Base-by-base conservation (phyloP, 371 early-diverging fungal genomes). In the Rhizopus sp. region DNA sequence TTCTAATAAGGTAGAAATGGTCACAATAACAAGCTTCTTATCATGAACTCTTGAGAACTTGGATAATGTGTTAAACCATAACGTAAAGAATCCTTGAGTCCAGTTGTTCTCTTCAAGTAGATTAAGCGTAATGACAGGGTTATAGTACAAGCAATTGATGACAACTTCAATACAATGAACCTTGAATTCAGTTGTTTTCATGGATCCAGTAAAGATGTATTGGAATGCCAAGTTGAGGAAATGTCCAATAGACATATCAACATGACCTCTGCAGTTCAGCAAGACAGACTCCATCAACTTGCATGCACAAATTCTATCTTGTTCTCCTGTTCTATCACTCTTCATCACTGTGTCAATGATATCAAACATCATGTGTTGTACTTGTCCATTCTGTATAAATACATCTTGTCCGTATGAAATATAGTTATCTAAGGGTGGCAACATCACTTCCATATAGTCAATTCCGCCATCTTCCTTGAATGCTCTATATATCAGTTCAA, bases 31-130 rank as follows among this genome's bases (percentile, higher is more conserved):
- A 12, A 96, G 81, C 75, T 92, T 93, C 82, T 93, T 95, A 77
- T 97, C 97, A 64, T 95, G 93, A 5, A 97, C 96, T 50, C 95
- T 72, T 7, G 80, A 64, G 65, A 95, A 91, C 55, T 81, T 78
- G 41, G 81, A 82, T 23, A 92, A 59, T 39, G 80, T 78, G 41
- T 79, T 69, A 73, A 93, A 88, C 91, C 95, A 93, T 16, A 87
- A 69, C 3, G 80, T 80, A 62, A 96, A 93, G 78, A 96, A 90
- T 7, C 83, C 82, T 53, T 84, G 75, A 7, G 92, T 91, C 77
- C 83, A 86, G 45, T 81, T 72, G 51, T 86, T 77, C 61, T 88
- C 85, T 65, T 96, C 95, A 39, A 97, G 72, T 4, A 90, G 62
- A 17, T 70, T 72, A 46, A 97, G 72, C 0, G 96, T 84, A 41